Conservation (phyloP, 257 asterid species). For the Ehretia macrophylla region DNA sequence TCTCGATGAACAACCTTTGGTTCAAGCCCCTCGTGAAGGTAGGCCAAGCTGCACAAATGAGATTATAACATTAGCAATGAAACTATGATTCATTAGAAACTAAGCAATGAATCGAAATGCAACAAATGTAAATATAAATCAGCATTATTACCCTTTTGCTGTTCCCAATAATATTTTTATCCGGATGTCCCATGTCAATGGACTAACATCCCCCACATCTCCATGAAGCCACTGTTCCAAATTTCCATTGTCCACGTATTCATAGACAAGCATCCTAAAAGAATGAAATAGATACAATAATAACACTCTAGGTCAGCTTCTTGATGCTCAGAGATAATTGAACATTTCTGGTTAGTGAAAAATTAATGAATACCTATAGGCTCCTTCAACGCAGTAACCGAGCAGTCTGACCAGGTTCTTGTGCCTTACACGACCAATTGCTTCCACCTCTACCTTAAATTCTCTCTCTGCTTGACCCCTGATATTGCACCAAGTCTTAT, state of each 20-base stretch:
- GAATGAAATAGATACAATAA: constrained; percentile 1
- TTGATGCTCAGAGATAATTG: constrained; percentile 2
- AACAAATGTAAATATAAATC: constrained; percentile 4
- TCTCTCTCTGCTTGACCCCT: constrained; percentile 98
- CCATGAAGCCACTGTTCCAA: constrained; percentile 99
- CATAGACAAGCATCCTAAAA: constrained; percentile 90
- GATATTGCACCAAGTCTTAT: constrained; percentile 13
- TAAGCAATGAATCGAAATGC: background rate
- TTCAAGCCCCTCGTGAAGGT: constrained; percentile 92
- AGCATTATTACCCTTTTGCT: constrained; percentile 78
- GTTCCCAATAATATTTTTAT: constrained; percentile 75
- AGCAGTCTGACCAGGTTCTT: constrained; percentile 88
- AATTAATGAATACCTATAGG: constrained; percentile 55
- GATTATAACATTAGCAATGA: constrained; percentile 10
- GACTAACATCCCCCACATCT: constrained; percentile 88
- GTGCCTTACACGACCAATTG: constrained; percentile 93
- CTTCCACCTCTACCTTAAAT: constrained; percentile 93
- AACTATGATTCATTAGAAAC: background rate
- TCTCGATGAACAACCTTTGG: constrained; percentile 98
- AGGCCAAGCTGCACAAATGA: constrained; percentile 58
- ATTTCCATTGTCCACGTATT: constrained; percentile 83
- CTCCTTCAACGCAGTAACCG: constrained; percentile 98
- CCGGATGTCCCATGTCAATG: constrained; percentile 86
- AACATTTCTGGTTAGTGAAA: background rate
- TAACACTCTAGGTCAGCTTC: constrained; percentile 12